A percentile compares a stretch with the other conserved stretches of the same genome.
phyloP scores from a whole-genome alignment of 768 basidiomycete genomes.

The Chalciporus chontae region DNA sequence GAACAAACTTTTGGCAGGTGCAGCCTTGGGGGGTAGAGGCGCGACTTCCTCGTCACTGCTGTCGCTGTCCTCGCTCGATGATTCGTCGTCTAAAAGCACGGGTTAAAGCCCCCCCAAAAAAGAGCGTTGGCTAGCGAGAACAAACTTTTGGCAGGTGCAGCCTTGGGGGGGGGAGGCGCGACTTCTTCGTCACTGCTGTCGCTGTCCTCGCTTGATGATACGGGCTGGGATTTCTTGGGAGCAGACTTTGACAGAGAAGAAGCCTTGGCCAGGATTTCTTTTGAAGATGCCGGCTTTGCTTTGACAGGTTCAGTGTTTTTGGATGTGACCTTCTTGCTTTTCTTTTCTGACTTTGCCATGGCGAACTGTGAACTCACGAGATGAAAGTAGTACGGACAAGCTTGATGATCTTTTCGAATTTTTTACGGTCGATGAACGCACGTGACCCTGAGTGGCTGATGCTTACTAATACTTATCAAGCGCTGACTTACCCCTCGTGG shows the following conservation, averaged over 20 bases:
- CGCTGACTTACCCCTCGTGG: too few relatives aligned
- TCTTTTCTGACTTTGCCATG: constrained; percentile 42
- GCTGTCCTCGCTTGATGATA: constrained; percentile 14
- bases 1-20: constrained; percentile 31
- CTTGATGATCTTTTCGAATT: constrained; percentile 6
- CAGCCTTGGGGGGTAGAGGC: constrained; percentile 40
- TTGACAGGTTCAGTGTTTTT: constrained; percentile 31
- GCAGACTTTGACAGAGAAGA: constrained; percentile 24
- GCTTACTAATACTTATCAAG: too few relatives aligned
- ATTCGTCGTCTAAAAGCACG: constrained; percentile 3
- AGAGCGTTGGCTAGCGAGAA: too few relatives aligned
- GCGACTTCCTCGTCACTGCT: not conserved
- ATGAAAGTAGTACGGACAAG: not conserved
- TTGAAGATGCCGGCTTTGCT: constrained; percentile 32
- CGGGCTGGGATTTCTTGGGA: constrained; percentile 11
- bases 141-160: not conserved
- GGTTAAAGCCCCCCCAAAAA: too few relatives aligned
- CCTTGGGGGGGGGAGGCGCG: too few relatives aligned
- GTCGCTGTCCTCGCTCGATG: constrained; percentile 6
- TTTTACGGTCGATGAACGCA: constrained; percentile 20
- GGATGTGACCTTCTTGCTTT: constrained; percentile 30
- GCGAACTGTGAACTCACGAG: not conserved
- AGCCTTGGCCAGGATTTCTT: constrained; percentile 43
- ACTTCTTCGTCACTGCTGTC: constrained; percentile 1
- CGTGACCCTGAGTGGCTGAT: constrained; percentile 14